Percentiles rank a stretch among this genome's conserved stretches.
Evolutionary conservation across 2,329 filamentous ascomycete genomes (phyloP).

Genomic region (Dothidotthia symphoricarpi): DNA sequence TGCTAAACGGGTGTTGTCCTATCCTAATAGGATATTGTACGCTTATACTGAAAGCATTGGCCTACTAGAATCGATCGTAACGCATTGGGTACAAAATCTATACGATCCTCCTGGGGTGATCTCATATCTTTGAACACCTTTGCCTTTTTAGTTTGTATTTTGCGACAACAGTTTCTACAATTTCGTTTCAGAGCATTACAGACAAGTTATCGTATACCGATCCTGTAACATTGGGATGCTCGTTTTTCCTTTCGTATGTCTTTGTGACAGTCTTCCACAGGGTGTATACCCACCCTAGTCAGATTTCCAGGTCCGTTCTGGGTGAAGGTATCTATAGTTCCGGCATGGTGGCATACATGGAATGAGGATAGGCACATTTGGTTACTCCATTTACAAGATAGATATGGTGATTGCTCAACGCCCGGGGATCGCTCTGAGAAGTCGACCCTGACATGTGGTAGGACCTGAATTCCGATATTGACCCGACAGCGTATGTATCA

Average conservation of each 20-base stretch:
- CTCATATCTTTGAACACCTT: too few relatives aligned
- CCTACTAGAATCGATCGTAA: too few relatives aligned
- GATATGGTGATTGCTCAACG: conserved; percentile 47
- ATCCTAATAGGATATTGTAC: too few relatives aligned
- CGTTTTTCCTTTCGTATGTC: conserved; percentile 1
- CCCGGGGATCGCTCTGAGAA: too few relatives aligned
- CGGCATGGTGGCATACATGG: conserved; percentile 60
- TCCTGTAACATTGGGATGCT: background rate
- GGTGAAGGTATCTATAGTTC: conserved; percentile 9
- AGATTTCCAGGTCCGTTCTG: conserved; percentile 22
- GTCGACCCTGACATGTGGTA: conserved; percentile 7
- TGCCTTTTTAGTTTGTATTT: too few relatives aligned
- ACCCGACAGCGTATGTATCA: conserved; percentile 72
- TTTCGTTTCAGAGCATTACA: background rate
- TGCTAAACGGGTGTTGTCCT: too few relatives aligned
- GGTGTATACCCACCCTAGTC: conserved; percentile 20
- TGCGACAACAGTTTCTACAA: background rate
- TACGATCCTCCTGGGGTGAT: too few relatives aligned
- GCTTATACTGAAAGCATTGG: too few relatives aligned
- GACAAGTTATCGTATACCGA: conserved; percentile 1
- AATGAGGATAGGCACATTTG: conserved; percentile 72
- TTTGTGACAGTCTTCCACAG: conserved; percentile 4
- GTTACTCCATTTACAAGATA: conserved; percentile 66
- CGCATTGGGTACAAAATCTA: too few relatives aligned
- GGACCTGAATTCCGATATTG: conserved; percentile 54